Base-by-base conservation (phyloP, 257 asterid species). In the Lycium barbarum region DNA sequence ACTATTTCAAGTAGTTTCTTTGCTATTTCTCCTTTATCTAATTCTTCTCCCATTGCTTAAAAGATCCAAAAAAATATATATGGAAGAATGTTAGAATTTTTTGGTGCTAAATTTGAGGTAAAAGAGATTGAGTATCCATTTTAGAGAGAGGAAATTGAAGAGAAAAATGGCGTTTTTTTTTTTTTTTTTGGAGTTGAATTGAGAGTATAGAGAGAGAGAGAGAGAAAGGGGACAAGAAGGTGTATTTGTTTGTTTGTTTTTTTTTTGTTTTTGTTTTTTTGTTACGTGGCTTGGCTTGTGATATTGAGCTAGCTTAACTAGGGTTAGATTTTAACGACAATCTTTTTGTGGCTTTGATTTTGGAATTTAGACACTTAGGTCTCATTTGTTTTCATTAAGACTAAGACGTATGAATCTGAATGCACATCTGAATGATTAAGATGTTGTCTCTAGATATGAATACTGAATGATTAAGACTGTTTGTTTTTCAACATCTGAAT, bases 1-100 rank as follows among this genome's bases (percentile, higher is more conserved):
- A 94, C 94, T 36, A 88, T 35, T 70, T 87, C 97, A 80, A 97
- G 90, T 61, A 93, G 83, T 86, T 89, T 89, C 86, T 86, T 86
- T 22, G 93, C 90, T 84, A 95, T 76, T 47, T 89, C 92, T 65
- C 88, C 90, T 86, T 90, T 94, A 58, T 92, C 98, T 12, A 3
- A 4, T 40, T 92, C 95, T 79, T 90, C 82, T 53, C 47, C 99
- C 98, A 95, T 94, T 85, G 26, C 59, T 26, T 26, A 26, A 4
- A 53, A 78, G 82, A 78, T 78, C 82, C 82, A 26, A 53, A 53
- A 18, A 73, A n/a, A n/a, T 14, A 2, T 9, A 2, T 6, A 7
- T 0, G 22, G 53, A 53, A 13, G 33, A 33, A 8, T 33, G 1
- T 53, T 45, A 7, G 49, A 15, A 53, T 74, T 71, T 40, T 40